Base-by-base conservation (phyloP, 164 flowering plant genomes). In the Cinnamomum chago region DNA sequence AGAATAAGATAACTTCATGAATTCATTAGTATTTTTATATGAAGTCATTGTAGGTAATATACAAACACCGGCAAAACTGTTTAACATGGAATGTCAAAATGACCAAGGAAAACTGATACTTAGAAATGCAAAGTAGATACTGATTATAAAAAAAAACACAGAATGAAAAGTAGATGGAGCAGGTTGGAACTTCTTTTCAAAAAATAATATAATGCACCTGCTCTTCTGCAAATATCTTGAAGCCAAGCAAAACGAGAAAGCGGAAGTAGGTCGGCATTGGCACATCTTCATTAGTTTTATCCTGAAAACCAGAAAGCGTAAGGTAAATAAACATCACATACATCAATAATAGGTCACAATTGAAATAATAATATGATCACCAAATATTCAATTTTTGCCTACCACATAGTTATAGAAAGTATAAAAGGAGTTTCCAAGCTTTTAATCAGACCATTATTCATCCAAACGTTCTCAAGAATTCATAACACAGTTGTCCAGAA, bases 191-290 rank as follows among this genome's bases (percentile, higher is more conserved):
- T 15, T 55, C 6, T 55, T 0, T 15, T 15, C 1, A 17, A 55
- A 55, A 55, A 20, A 55, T 55, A 55, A 55, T 15, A 14, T 3
- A 55, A 55, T 55, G 33, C 18, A 93, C 99, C 94, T 94, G 86
- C 86, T 96, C 99, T 71, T 83, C 90, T 51, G 92, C 77, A 84
- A 96, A 96, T 79, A 96, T 94, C 84, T 94, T 94, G 86, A 96
- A 96, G 77, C 92, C 97, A 78, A 96, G 93, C 78, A 96, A 82
- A 24, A 97, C 90, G 79, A 94, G 88, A 85, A 96, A 96, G 67
- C 92, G 94, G 73, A 96, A 94, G 65, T 84, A 91, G 50, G 92
- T 83, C 71, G 98, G 99, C 99, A 96, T 96, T 50, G 99, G 97
- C 50, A 86, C 68, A 62, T 91, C 88, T 50, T 91, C 93, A 75